These are phyloP conservation scores for Peziza echinospora DNA, from an alignment of 495 filamentous ascomycete species.

Conservation along the genomic window DNA sequence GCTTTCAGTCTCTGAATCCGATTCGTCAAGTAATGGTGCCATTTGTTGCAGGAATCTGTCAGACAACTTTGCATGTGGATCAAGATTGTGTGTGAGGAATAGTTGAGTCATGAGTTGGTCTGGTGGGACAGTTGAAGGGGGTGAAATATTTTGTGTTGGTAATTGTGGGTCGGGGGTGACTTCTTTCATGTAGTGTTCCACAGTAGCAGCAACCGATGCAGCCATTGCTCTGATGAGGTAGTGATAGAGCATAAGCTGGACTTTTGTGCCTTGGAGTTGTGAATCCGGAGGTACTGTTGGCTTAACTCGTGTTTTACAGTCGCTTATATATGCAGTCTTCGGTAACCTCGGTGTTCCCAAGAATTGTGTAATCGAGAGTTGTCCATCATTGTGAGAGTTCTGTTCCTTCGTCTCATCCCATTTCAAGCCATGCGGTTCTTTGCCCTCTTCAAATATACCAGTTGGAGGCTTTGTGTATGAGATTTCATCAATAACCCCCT, in stretches of 20 bases:
- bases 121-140: too few relatives aligned
- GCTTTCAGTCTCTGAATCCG: slow-evolving; percentile 17
- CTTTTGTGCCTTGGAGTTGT: slow-evolving; percentile 50
- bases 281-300: slow-evolving; percentile 39
- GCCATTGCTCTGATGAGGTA: slow-evolving; percentile 58
- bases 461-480: slow-evolving; percentile 44
- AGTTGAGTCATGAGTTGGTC: slow-evolving; percentile 18
- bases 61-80: slow-evolving; percentile 42
- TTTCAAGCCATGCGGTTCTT: not conserved
- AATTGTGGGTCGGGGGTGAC: not conserved
- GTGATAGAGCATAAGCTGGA: slow-evolving; percentile 84
- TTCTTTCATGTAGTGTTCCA: slow-evolving; percentile 11
- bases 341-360: not conserved
- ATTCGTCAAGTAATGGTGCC: slow-evolving; percentile 40
- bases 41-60: slow-evolving; percentile 66
- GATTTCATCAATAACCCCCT: slow-evolving; percentile 75
- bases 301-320: slow-evolving; percentile 63
- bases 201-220: slow-evolving; percentile 45
- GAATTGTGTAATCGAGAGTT: not conserved
- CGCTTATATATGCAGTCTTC: slow-evolving; percentile 45
- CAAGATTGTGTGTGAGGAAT: slow-evolving; percentile 45
- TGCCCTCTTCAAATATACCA: not conserved
- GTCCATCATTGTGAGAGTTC: not conserved
- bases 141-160: not conserved
- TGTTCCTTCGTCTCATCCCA: not conserved